These are phyloP conservation scores for Sanghuangporus baumii DNA, from an alignment of 1,284 basidiomycete species.

Conservation along the genomic window DNA sequence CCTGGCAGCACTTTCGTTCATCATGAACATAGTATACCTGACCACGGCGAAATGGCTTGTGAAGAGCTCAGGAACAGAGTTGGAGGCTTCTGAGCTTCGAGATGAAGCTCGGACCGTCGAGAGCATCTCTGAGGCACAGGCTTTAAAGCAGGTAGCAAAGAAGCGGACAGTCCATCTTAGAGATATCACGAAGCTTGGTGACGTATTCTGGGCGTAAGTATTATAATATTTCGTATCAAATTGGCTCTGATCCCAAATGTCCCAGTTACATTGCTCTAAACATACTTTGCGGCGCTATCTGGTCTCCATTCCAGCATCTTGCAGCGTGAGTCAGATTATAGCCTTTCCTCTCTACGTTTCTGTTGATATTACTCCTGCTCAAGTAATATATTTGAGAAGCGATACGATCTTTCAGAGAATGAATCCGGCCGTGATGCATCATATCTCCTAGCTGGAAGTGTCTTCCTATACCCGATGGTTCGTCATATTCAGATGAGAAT, in stretches of 20 bases:
- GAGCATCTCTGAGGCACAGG: slow-evolving; percentile 51
- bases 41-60: slow-evolving; percentile 58
- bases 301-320: slow-evolving; percentile 75
- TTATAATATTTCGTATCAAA: not conserved
- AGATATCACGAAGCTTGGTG: slow-evolving; percentile 62
- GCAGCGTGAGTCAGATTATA: slow-evolving; percentile 47
- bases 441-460: slow-evolving; percentile 67
- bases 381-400: slow-evolving; percentile 70
- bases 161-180: slow-evolving; percentile 55
- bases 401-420: slow-evolving; percentile 56
- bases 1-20: slow-evolving; percentile 58
- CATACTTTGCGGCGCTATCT: slow-evolving; percentile 70
- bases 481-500: slow-evolving; percentile 19
- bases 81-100: slow-evolving; percentile 56
- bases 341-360: not conserved
- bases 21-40: slow-evolving; percentile 64
- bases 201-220: slow-evolving; percentile 74
- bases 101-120: slow-evolving; percentile 44
- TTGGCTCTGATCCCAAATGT: not conserved
- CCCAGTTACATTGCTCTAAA: slow-evolving; percentile 66
- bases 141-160: slow-evolving; percentile 57
- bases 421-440: slow-evolving; percentile 62
- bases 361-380: not conserved
- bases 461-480: slow-evolving; percentile 71
- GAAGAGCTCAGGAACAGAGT: slow-evolving; percentile 49